A percentile compares a stretch with the other conserved stretches of the same genome.
Evolutionary conservation across 257 asterid genomes (phyloP).

Genomic region (Solanum stenotomum): DNA sequence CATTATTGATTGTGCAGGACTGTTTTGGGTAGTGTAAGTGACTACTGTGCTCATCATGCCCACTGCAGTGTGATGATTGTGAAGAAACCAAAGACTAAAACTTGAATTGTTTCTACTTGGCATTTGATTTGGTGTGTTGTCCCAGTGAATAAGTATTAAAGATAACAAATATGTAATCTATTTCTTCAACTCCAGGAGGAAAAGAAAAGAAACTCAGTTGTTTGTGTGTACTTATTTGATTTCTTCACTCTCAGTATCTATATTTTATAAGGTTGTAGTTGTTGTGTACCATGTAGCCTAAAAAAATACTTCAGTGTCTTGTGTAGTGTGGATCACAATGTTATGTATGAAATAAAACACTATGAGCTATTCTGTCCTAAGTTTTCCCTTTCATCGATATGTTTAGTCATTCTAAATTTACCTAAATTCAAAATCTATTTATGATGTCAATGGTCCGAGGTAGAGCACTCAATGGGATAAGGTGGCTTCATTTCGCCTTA

Average conservation of each 20-base stretch:
- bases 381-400: background rate
- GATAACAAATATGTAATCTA: background rate
- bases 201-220: background rate
- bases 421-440: too few species aligned
- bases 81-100: background rate
- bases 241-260: background rate
- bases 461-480: too few species aligned
- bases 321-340: background rate
- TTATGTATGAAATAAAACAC: background rate
- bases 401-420: too few species aligned
- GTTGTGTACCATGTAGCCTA: background rate
- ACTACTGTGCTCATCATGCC: background rate
- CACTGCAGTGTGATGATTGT: conserved; percentile 1
- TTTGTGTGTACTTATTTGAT: background rate
- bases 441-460: too few species aligned
- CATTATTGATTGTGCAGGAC: background rate
- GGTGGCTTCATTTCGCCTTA: too few species aligned
- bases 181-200: background rate
- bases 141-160: background rate
- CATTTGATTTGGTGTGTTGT: background rate
- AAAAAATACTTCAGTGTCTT: background rate
- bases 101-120: background rate
- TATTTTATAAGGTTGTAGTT: background rate
- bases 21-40: background rate
- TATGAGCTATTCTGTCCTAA: background rate